Conservation (phyloP, 2,329 filamentous ascomycete genomes). For the Rutstroemia sp. region DNA sequence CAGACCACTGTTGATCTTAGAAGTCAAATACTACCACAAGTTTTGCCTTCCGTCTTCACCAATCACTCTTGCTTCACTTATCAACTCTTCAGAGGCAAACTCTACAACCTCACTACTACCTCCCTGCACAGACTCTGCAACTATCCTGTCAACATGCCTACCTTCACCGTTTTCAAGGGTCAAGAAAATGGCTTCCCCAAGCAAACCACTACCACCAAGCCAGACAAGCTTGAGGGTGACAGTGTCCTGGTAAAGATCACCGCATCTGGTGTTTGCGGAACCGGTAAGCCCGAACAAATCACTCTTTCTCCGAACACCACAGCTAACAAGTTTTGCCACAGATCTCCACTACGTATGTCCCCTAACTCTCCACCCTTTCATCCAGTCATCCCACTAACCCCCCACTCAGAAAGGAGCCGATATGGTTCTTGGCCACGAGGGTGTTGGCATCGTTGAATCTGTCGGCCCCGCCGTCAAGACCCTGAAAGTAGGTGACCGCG, state of each 20-base stretch:
- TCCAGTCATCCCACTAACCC: neutral
- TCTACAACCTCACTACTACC: neutral
- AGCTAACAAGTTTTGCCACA: neutral
- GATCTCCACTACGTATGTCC: conserved; percentile 11
- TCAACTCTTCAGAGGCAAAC: too few relatives aligned
- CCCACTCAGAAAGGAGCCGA: conserved; percentile 6
- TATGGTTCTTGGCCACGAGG: conserved; percentile 55
- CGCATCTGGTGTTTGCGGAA: conserved; percentile 13
- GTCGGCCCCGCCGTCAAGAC: conserved; percentile 45
- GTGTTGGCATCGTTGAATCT: conserved; percentile 57
- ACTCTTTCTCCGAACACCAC: too few relatives aligned
- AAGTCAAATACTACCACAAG: too few relatives aligned
- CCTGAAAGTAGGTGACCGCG: conserved; percentile 34
- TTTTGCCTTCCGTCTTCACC: too few relatives aligned
- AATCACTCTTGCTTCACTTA: too few relatives aligned
- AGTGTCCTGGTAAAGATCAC: conserved; percentile 13
- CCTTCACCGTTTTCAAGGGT: conserved; percentile 16
- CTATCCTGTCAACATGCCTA: conserved; percentile 6
- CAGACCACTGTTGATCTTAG: too few relatives aligned
- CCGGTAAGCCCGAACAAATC: neutral
- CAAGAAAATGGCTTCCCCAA: conserved; percentile 1
- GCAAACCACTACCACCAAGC: conserved; percentile 10
- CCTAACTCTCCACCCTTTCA: neutral
- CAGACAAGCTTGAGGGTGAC: conserved; percentile 10
- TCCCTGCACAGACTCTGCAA: neutral